Base-by-base conservation (phyloP, 495 filamentous ascomycete species). In the Talaromyces nanjingensis region DNA sequence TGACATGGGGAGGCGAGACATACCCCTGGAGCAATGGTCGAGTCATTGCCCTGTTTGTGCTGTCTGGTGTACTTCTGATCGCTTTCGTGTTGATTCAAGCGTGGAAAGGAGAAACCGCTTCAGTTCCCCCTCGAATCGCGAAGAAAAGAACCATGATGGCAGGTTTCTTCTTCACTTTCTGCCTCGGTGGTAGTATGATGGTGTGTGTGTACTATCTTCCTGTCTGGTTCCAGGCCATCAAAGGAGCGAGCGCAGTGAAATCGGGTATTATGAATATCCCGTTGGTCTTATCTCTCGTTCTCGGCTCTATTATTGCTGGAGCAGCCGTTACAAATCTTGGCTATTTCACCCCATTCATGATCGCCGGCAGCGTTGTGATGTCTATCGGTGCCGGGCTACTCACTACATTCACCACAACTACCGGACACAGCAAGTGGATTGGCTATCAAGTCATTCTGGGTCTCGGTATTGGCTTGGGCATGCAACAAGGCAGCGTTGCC, bases 401-500 rank as follows among this genome's bases (percentile, higher is more conserved):
- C 79, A 27, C 77, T 71, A 7, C 60, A 66, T 89, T 91, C 67
- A 78, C 77, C 47, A 88, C 1, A 74, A 79, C 0, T 60, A 82
- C 2, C 55, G 57, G 65, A 5, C 62, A 69, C 3, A 60, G 58
- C 7, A 53, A 66, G 3, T 76, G 75, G 71, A 69, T 78, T 45
- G 73, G 68, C 1, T 79, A 75, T 67, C 71, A 75, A 34, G 65
- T 76, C 14, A 18, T 80, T 5, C 72, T 67, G 0, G 91, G 91
- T 37, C 79, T 89, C 11, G 91, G 89, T 6, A 87, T 72, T 74
- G 79, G 62, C 79, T 90, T 12, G 69, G 60, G 60, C 27, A 83
- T 91, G 81, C 90, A 92, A 70, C 84, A 87, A 54, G 73, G 83
- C 0, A 78, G 77, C 24, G 78, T 91, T 45, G 87, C 87, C 6